Conservation (phyloP, 805 yeast species). For the Jamesozyma gamospora region DNA sequence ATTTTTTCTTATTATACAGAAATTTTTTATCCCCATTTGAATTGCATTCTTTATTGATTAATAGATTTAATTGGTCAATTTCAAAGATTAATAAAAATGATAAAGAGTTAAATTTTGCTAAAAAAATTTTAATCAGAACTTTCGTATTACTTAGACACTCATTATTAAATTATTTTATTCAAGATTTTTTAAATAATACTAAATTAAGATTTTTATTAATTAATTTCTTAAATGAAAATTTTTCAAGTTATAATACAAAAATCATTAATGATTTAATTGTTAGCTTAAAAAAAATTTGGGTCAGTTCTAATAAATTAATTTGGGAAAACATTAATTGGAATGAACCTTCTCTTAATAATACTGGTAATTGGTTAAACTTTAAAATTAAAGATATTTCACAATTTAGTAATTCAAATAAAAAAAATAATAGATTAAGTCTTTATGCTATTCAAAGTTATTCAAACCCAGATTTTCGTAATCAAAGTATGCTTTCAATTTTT, state of each 20-base stretch:
- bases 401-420: constrained; percentile 9
- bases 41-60: constrained; percentile 49
- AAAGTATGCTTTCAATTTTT: constrained; percentile 23
- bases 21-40: constrained; percentile 51
- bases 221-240: constrained; percentile 31
- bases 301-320: constrained; percentile 17
- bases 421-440: constrained; percentile 22
- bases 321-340: constrained; percentile 22
- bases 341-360: constrained; percentile 9
- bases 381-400: constrained; percentile 17
- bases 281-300: constrained; percentile 44
- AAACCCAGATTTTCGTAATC: constrained; percentile 25
- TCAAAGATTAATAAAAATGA: constrained; percentile 22
- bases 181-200: constrained; percentile 58
- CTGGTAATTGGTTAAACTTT: constrained; percentile 18
- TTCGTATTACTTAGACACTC: constrained; percentile 86
- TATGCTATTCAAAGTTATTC: constrained; percentile 24
- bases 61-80: constrained; percentile 67
- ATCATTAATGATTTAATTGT: constrained; percentile 32
- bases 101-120: constrained; percentile 35
- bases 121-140: constrained; percentile 63
- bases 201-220: constrained; percentile 39
- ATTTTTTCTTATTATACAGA: constrained; percentile 79
- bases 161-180: constrained; percentile 76
- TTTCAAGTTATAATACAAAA: constrained; percentile 7